Conservation (phyloP, 1,284 basidiomycete species). For the Ustilago xerochloae region DNA sequence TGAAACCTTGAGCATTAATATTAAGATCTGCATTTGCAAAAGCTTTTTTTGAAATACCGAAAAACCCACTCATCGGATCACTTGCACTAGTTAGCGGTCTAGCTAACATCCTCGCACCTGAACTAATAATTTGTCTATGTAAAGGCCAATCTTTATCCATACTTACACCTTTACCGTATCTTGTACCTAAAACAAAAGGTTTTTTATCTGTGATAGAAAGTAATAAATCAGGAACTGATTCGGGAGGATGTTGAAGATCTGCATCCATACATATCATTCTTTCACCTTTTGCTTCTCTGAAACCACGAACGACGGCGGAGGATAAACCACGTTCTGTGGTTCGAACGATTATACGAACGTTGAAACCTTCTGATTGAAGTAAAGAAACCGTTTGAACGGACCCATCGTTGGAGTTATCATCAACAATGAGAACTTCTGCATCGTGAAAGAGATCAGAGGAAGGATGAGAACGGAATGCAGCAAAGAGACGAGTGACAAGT, state of each 20-base stretch:
- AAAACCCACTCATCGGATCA: conserved; percentile 72
- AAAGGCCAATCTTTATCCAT: conserved; percentile 72
- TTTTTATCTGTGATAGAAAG: conserved; percentile 66
- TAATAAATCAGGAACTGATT: conserved; percentile 70
- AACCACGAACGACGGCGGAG: conserved; percentile 71
- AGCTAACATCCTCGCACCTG: conserved; percentile 71
- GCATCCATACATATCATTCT: conserved; percentile 72
- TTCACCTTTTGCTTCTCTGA: conserved; percentile 70
- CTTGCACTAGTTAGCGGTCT: conserved; percentile 70
- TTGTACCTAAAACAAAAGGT: conserved; percentile 70
- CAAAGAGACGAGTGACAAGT: conserved; percentile 70
- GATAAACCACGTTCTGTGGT: conserved; percentile 70
- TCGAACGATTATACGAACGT: conserved; percentile 71
- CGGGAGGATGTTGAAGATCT: conserved; percentile 71
- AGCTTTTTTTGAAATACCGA: conserved; percentile 69
- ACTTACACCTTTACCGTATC: conserved; percentile 70
- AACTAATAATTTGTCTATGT: conserved; percentile 70
- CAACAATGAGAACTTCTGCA: conserved; percentile 43
- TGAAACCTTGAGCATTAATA: conserved; percentile 52
- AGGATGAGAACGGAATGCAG: conserved; percentile 29
- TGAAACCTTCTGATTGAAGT: conserved; percentile 67
- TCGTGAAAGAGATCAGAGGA: conserved; percentile 25
- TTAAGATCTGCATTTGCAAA: conserved; percentile 27
- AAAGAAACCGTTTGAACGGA: conserved; percentile 26
- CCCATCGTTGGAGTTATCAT: conserved; percentile 51